Evolutionary conservation across 257 asterid genomes (phyloP).

Genomic region (Przewalskia tangutica): DNA sequence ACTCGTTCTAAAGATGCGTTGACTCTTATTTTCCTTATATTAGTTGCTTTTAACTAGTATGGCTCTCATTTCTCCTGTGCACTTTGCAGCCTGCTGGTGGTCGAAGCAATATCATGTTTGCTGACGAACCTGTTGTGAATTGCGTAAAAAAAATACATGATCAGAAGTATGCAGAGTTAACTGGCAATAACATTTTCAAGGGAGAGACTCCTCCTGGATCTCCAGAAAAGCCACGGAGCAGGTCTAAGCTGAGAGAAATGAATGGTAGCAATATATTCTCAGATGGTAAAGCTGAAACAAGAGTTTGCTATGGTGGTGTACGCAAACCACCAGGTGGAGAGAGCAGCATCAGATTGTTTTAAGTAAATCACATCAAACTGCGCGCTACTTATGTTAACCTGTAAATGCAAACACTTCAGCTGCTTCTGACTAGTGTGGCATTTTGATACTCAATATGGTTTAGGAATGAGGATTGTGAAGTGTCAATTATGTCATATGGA

Average conservation of each 20-base stretch:
- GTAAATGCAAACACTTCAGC: not conserved
- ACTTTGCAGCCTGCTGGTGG: slow-evolving; percentile 83
- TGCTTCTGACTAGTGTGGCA: not conserved
- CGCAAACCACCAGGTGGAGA: slow-evolving; percentile 91
- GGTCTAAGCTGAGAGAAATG: slow-evolving; percentile 77
- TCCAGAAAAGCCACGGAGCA: slow-evolving; percentile 70
- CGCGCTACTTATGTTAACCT: not conserved
- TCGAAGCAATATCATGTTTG: slow-evolving; percentile 70
- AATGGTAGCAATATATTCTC: slow-evolving; percentile 73
- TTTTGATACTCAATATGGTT: not conserved
- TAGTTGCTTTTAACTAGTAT: not conserved
- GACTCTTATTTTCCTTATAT: not conserved
- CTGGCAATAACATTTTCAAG: slow-evolving; percentile 79
- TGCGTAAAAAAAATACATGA: slow-evolving; percentile 36
- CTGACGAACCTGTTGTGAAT: slow-evolving; percentile 58
- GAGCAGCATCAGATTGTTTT: slow-evolving; percentile 81
- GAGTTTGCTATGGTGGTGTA: slow-evolving; percentile 77
- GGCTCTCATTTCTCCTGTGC: not conserved
- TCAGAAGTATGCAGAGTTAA: slow-evolving; percentile 59
- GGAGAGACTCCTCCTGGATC: slow-evolving; percentile 63
- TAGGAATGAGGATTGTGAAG: not conserved
- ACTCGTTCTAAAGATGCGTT: not conserved
- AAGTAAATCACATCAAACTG: slow-evolving; percentile 2
- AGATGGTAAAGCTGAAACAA: slow-evolving; percentile 59
- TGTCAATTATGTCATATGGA: not conserved